Base-by-base conservation (phyloP, 1,139 yeast species). In the Blastobotrys illinoisensis region DNA sequence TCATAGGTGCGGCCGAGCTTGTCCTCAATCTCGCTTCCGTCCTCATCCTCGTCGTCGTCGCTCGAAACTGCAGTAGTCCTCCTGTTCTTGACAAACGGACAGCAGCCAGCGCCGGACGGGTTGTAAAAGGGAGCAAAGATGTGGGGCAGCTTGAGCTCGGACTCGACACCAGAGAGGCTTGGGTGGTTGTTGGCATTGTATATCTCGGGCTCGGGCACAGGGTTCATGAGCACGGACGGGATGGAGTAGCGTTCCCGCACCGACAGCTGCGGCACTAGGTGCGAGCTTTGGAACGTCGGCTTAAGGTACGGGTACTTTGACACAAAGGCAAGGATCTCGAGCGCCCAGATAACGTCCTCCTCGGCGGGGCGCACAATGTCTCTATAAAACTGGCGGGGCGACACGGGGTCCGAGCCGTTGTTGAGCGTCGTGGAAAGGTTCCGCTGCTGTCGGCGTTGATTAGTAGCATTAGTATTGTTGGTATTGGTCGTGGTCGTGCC, bases 341-440 rank as follows among this genome's bases (percentile, higher is more conserved):
- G 76, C 5, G 96, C 86, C 97, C 97, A 90, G 40, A 89, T 84
- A 26, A 93, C 88, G 67, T 93, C 99, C 67, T 91, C 97, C 60
- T 88, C 96, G 58, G 89, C 80, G 1, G 97, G 97, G 9, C 89
- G 80, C 16, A 90, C 79, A 21, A 85, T 83, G 1, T 96, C 95
- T 55, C 85, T 81, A 32, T 84, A 51, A 32, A 50, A 53, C 21
- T 6, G 44, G 14, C 51, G 48, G 20, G 52, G 53, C 5, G 14
- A 20, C 11, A 26, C 32, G 9, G 32, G 32, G 13, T 26, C 32
- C 32, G 32, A 26, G 11, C 32, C 32, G 32, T 26, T 26, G 11
- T 26, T 26, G 13, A 26, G 32, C 11, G 32, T 26, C 32, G 32
- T 11, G 3, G 32, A 26, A 5, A 26, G 32, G 11, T 26, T 26